These are phyloP conservation scores for Colletotrichum echinochloae DNA, from an alignment of 2,329 filamentous ascomycete genomes.

Conservation along the genomic window DNA sequence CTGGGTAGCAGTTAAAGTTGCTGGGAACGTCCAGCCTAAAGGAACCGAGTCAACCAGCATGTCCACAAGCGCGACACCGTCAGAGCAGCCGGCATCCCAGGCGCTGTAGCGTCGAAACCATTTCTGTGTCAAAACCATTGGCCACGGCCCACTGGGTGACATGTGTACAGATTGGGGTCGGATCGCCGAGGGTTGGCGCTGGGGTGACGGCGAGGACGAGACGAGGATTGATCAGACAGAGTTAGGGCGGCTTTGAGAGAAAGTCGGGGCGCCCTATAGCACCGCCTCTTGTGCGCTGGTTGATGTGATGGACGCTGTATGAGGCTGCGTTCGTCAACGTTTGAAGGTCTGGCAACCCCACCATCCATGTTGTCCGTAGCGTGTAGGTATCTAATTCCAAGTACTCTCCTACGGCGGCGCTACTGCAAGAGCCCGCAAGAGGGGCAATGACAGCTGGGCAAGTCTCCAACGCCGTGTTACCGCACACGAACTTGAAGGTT, in stretches of 20 bases:
- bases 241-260: conserved; percentile 9
- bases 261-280: conserved; percentile 6
- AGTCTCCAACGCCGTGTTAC: neutral
- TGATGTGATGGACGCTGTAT: neutral
- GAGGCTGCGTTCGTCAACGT: conserved; percentile 33
- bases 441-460: conserved; percentile 12
- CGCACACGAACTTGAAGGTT: neutral
- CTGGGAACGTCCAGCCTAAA: conserved; percentile 8
- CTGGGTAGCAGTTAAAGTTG: neutral
- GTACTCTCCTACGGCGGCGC: neutral
- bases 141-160: conserved; percentile 30
- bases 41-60: conserved; percentile 6
- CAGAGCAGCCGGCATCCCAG: conserved; percentile 23
- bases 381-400: too few species aligned
- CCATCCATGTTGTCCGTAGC: conserved; percentile 6
- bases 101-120: conserved; percentile 32
- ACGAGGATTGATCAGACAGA: conserved; percentile 19
- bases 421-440: neutral
- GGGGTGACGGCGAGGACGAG: conserved; percentile 26
- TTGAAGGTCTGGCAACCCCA: neutral
- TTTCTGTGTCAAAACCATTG: conserved; percentile 30
- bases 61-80: conserved; percentile 1
- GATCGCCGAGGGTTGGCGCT: conserved; percentile 28
- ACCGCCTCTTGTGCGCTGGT: conserved; percentile 13
- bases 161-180: conserved; percentile 16